Percentiles rank a stretch among this genome's conserved stretches.
Evolutionary conservation across 768 basidiomycete genomes (phyloP).

Genomic region (Mycena pura): DNA sequence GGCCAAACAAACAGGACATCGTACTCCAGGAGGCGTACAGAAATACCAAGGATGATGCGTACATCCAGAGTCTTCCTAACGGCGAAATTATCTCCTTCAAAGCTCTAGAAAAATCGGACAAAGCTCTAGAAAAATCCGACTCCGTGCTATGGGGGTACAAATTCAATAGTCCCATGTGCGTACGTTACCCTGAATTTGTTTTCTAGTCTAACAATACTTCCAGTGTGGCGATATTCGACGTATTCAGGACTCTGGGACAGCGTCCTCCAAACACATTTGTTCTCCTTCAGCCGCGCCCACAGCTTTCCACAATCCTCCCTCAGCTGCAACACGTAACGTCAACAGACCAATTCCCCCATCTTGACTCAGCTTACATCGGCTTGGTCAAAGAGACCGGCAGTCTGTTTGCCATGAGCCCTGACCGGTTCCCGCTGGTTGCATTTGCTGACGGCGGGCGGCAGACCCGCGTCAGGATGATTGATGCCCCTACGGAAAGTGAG

Average conservation of each 20-base stretch:
- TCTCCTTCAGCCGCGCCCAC: conserved; percentile 85
- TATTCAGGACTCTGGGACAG: conserved; percentile 51
- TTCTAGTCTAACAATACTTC: no score
- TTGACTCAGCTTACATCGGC: conserved; percentile 82
- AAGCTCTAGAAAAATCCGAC: conserved; percentile 30
- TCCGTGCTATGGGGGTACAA: conserved; percentile 63
- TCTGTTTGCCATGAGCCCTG: conserved; percentile 86
- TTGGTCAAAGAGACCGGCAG: conserved; percentile 73
- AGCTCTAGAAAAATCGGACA: conserved; percentile 36
- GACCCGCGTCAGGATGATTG: conserved; percentile 22
- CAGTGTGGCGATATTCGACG: conserved; percentile 87
- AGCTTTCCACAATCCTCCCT: conserved; percentile 75
- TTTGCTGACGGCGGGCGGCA: conserved; percentile 56
- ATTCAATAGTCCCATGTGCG: conserved; percentile 76
- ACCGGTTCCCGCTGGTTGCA: conserved; percentile 81
- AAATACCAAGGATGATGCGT: conserved; percentile 77
- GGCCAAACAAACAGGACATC: conserved; percentile 89
- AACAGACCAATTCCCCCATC: conserved; percentile 45
- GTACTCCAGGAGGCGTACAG: conserved; percentile 75
- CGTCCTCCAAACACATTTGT: conserved; percentile 65
- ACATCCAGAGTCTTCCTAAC: conserved; percentile 81
- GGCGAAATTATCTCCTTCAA: conserved; percentile 83
- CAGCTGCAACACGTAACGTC: conserved; percentile 48
- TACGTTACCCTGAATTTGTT: no score
- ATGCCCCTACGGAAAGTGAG: conserved; percentile 32